Evolutionary conservation across 2,329 filamentous ascomycete genomes (phyloP), one percentile per base, ranked within the genome.

Genomic region (Aspergillus sp.): DNA sequence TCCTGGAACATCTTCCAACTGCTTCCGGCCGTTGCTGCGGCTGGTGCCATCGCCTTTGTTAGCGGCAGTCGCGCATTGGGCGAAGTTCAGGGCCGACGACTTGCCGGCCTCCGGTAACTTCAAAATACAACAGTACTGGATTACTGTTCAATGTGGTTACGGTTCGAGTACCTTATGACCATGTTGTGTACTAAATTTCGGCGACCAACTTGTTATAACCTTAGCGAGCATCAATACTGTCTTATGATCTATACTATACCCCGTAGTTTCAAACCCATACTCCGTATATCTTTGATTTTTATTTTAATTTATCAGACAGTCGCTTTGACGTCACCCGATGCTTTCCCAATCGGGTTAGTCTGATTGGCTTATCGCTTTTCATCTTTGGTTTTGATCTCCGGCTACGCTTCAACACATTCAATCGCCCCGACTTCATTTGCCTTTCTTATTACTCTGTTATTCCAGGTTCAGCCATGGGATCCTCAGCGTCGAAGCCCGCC

Each of bases 1-100:
- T 81, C 73, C 62, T 96, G 91, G 90, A 95, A 84, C 62, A 75
- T 98, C 41, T 95, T 97, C 77, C 85, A 95, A 73, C 82, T 81
- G 9, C 75, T 98, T 43, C 90, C 89, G 4, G 82, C 82, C 28
- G 82, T 85, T 45, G 75, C 75, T 32, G 70, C 82, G 39, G 79
- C 93, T 29, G 82, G 83, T 10, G 69, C 78, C 28, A 79, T 89
- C 46, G 81, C 87, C 7, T 88, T 94, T 63, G 68, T 97, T 52
- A 95, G 88, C 64, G 93, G 93, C 47, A 89, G 85, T 63, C 84
- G 89, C 67, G 93, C 93, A 4, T 74, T 98, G 56, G 86, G 88
- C 43, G 93, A 98, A 74, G 91, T 98, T 29, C 93, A 96, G 73
- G 82, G 84, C 61, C 80, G 93, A 56, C 82, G 93, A 48, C 72